Base-by-base conservation (phyloP, 345 rosid genomes). In the Erodium maritimum region DNA sequence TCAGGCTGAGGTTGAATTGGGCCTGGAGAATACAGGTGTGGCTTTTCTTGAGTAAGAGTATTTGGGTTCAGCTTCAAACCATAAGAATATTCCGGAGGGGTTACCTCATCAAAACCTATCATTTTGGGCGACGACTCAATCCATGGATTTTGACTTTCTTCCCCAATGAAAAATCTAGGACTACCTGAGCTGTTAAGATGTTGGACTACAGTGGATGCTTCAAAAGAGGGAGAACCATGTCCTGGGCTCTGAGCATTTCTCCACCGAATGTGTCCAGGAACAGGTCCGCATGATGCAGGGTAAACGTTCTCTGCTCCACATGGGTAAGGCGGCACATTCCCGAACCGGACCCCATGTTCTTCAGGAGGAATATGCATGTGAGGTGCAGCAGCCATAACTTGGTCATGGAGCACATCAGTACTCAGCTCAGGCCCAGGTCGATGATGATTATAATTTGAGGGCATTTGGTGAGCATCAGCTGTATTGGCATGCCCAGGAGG, bases 351-450 rank as follows among this genome's bases (percentile, higher is more conserved):
- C 20, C 66, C 71, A 24, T 58, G 75, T 53, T 86, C 96, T 65
- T 86, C 91, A 4, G 79, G 65, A 54, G 75, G 74, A 65, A 66
- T 56, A 55, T 77, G 81, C 23, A 64, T 54, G 70, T 73, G 87
- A 52, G 75, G 25, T 17, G 63, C 61, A 61, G 74, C 66, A 55
- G 77, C 72, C 57, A 65, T 66, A 68, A 77, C 57, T 69, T 79
- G 85, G 61, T 88, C 90, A 52, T 80, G 80, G 72, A 86, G 81
- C 14, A 67, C 77, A 56, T 86, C 93, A 58, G 63, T 77, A 50
- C 79, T 69, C 66, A 72, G 25, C 64, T 86, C 98, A 70, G 71
- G 87, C 68, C 83, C 85, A 70, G 67, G 61, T 65, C 70, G 87
- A 13, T 77, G 83, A 63, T 73, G 82, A 29, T 62, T 66, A 68